Percentiles rank a stretch among this genome's conserved stretches.
These are phyloP conservation scores for Ophiostoma triangulosporum DNA, from an alignment of 2,329 filamentous ascomycete genomes.

Conservation along the genomic window DNA sequence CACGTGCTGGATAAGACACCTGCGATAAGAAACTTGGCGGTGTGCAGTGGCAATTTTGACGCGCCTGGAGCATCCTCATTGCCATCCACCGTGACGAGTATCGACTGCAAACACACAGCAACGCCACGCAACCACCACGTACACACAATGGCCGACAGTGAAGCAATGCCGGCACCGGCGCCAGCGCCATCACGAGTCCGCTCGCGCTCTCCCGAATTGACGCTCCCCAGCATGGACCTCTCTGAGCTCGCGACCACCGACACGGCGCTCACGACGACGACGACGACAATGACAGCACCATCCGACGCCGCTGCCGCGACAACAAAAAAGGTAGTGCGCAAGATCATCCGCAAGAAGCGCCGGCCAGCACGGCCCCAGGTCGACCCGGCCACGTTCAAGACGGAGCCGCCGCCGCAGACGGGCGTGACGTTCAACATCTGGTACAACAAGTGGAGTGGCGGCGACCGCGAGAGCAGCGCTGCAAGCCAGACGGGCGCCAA, in stretches of 20 bases:
- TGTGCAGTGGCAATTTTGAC: slow-evolving; percentile 5
- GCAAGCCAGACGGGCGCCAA: slow-evolving; percentile 70
- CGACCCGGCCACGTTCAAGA: slow-evolving; percentile 69
- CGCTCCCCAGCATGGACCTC: not conserved
- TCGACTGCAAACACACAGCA: not conserved
- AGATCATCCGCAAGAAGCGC: slow-evolving; percentile 83
- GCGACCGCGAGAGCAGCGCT: slow-evolving; percentile 86
- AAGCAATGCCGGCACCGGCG: slow-evolving; percentile 1
- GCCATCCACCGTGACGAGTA: not conserved
- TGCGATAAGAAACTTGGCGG: slow-evolving; percentile 6
- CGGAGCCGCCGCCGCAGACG: slow-evolving; percentile 79
- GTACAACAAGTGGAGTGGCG: slow-evolving; percentile 98
- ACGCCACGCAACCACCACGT: not conserved
- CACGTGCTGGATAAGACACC: not conserved
- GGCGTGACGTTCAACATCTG: slow-evolving; percentile 96
- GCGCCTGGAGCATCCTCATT: not conserved
- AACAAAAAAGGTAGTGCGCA: slow-evolving; percentile 38
- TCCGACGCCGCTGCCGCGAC: not conserved
- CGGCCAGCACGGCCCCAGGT: slow-evolving; percentile 83
- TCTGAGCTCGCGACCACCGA: not conserved
- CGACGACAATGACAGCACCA: not conserved
- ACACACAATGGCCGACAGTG: not conserved
- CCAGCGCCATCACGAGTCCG: not conserved
- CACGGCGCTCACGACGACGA: not conserved
- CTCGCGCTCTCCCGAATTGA: not conserved